Percentiles rank a stretch among this genome's conserved stretches.
These are phyloP conservation scores for Picochlorum sp. DNA, from an alignment of 139 green algal species.

Conservation along the genomic window DNA sequence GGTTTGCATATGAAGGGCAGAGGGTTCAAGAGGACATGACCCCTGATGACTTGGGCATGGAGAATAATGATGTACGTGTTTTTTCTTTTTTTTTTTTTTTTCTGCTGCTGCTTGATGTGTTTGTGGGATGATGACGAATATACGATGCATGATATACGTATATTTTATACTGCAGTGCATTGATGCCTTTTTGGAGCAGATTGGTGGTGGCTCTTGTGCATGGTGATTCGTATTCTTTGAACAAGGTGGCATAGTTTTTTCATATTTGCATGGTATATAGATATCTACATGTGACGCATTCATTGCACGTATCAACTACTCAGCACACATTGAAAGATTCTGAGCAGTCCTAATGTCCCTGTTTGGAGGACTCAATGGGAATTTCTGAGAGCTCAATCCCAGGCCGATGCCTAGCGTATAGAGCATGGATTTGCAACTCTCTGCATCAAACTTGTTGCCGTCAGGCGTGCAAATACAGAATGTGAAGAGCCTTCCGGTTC, in stretches of 20 bases:
- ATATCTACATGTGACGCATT: too few species aligned
- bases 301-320: background rate
- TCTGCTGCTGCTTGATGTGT: background rate
- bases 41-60: conserved; percentile 10
- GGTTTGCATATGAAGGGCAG: conserved; percentile 29
- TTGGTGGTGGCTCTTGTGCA: conserved; percentile 15
- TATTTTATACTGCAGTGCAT: conserved; percentile 10
- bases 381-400: conserved; percentile 19
- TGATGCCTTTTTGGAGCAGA: conserved; percentile 33
- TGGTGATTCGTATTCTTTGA: too few species aligned
- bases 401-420: conserved; percentile 33
- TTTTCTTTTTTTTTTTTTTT: background rate
- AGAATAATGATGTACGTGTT: conserved; percentile 12
- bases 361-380: conserved; percentile 17
- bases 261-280: too few species aligned
- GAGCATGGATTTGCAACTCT: conserved; percentile 19
- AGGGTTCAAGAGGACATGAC: conserved; percentile 4
- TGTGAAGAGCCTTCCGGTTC: conserved; percentile 22
- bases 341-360: background rate
- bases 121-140: background rate
- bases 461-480: conserved; percentile 33
- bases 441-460: conserved; percentile 35
- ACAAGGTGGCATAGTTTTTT: too few species aligned
- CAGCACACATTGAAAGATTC: background rate
- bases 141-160: background rate